Percentiles rank a stretch among this genome's conserved stretches.
These are phyloP conservation scores for Rosa rugosa DNA, from an alignment of 306 rosid species.

Conservation along the genomic window DNA sequence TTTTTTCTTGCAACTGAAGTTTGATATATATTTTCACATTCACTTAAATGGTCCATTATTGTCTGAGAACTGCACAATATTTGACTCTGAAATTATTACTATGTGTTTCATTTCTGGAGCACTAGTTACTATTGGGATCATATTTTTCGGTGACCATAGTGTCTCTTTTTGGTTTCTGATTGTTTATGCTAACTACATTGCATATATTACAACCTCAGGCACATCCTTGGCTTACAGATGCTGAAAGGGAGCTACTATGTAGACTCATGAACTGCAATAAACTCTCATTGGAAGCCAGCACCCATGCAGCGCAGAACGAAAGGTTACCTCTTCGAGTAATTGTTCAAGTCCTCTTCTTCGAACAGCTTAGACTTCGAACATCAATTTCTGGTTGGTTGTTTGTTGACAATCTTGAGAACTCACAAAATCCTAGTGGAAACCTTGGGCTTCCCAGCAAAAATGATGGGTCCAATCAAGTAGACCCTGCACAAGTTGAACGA, in stretches of 20 bases:
- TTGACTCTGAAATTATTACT: too few relatives aligned
- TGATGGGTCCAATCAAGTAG: constrained; percentile 33
- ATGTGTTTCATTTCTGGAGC: neutral
- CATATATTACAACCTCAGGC: constrained; percentile 46
- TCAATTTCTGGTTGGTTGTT: constrained; percentile 85
- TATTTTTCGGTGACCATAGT: neutral
- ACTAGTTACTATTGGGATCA: neutral
- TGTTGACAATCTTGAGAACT: constrained; percentile 63
- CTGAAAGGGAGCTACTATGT: constrained; percentile 82
- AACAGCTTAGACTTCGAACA: constrained; percentile 84
- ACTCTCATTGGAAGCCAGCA: constrained; percentile 79
- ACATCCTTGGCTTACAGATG: constrained; percentile 83
- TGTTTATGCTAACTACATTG: constrained; percentile 17
- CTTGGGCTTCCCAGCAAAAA: constrained; percentile 41
- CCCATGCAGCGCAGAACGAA: constrained; percentile 89
- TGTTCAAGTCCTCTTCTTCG: constrained; percentile 79
- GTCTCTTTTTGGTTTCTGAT: constrained; percentile 4
- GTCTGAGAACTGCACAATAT: neutral
- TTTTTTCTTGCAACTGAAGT: neutral
- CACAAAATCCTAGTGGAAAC: constrained; percentile 43
- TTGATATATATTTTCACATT: neutral
- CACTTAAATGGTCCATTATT: too few relatives aligned
- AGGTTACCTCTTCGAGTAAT: constrained; percentile 76
- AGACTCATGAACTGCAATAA: constrained; percentile 83
- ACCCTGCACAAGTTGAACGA: constrained; percentile 24